Evolutionary conservation across 495 filamentous ascomycete genomes (phyloP).

Genomic region (Astrothelium subdiscretum): DNA sequence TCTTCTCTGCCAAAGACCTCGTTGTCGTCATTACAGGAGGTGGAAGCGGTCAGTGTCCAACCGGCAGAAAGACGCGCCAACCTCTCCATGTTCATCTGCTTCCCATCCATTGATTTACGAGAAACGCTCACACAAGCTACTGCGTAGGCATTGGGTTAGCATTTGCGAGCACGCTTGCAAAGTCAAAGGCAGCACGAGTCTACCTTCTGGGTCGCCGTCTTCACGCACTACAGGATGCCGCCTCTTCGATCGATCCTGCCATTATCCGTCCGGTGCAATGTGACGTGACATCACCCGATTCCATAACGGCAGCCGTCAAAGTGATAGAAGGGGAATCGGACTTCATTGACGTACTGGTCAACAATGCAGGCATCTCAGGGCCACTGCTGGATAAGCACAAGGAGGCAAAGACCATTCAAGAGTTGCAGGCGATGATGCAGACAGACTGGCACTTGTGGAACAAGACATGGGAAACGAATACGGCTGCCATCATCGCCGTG

Average conservation of each 20-base stretch:
- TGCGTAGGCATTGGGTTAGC: constrained; percentile 23
- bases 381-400: not conserved
- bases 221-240: constrained; percentile 25
- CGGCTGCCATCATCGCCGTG: constrained; percentile 27
- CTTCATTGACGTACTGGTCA: constrained; percentile 17
- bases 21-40: constrained; percentile 54
- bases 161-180: not conserved
- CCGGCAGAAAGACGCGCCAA: too few species aligned
- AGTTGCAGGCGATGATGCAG: constrained; percentile 1
- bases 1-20: constrained; percentile 48
- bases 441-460: not conserved
- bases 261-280: constrained; percentile 24
- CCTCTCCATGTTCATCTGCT: not conserved
- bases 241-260: constrained; percentile 9
- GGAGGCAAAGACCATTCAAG: not conserved
- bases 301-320: constrained; percentile 20
- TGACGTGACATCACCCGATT: constrained; percentile 31
- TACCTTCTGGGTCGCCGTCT: constrained; percentile 1
- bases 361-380: constrained; percentile 8
- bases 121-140: constrained; percentile 36
- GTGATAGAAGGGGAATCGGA: constrained; percentile 25
- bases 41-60: constrained; percentile 38
- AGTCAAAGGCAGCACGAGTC: not conserved
- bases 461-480: constrained; percentile 6
- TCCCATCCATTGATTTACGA: not conserved